Evolutionary conservation across 1,284 basidiomycete species (phyloP).

Genomic region (Ceratobasidium sp.): DNA sequence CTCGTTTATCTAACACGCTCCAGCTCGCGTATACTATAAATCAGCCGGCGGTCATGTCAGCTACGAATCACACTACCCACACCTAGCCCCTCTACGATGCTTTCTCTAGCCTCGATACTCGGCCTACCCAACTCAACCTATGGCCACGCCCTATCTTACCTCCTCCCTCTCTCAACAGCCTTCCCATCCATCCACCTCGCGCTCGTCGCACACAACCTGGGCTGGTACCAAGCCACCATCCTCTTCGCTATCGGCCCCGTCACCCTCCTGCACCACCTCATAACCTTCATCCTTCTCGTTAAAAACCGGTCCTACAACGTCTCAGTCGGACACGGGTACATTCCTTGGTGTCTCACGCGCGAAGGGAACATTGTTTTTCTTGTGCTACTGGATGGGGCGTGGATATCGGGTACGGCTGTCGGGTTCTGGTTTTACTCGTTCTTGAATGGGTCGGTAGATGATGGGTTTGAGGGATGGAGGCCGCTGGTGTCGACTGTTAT

Average conservation of each 20-base stretch:
- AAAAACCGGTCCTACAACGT: not conserved
- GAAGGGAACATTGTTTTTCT: not conserved
- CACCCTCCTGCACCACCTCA: slow-evolving; percentile 14
- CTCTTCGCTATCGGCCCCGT: not conserved
- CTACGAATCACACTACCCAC: not conserved
- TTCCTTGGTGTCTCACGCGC: slow-evolving; percentile 2
- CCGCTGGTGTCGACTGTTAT: not conserved
- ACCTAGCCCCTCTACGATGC: not conserved
- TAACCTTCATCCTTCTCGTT: not conserved
- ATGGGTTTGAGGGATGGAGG: not conserved
- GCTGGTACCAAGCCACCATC: not conserved
- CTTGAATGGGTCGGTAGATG: not conserved
- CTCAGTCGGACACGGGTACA: not conserved
- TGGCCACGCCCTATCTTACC: not conserved
- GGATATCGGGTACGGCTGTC: not conserved
- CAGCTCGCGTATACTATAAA: not conserved
- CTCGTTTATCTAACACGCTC: no score
- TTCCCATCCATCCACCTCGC: not conserved
- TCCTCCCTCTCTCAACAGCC: not conserved
- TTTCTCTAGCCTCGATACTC: not conserved
- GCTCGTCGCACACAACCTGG: not conserved
- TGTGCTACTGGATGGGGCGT: not conserved
- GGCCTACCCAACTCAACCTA: not conserved
- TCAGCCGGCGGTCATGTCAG: not conserved
- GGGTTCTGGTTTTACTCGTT: slow-evolving; percentile 3